These are phyloP conservation scores for Penicillium bovifimosum DNA, from an alignment of 495 filamentous ascomycete species.

Conservation along the genomic window DNA sequence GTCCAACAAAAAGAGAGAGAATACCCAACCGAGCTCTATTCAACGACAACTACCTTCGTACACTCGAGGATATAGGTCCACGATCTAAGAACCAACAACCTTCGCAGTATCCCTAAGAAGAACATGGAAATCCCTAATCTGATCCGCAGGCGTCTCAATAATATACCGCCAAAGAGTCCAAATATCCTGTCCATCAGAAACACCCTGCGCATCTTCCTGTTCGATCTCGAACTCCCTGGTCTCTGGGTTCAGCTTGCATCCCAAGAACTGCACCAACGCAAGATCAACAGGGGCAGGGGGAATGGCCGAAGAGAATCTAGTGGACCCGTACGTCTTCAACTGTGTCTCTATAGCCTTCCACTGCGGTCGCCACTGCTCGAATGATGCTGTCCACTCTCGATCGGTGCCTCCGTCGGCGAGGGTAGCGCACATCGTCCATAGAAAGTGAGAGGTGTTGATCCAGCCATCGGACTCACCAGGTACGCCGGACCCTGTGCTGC, in stretches of 20 bases:
- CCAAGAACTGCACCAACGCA: background rate
- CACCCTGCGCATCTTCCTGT: background rate
- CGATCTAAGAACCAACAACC: background rate
- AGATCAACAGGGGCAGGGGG: background rate
- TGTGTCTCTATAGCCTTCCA: background rate
- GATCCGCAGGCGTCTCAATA: background rate
- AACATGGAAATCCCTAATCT: background rate
- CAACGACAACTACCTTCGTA: too few species aligned
- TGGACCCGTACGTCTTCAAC: background rate
- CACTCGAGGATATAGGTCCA: background rate
- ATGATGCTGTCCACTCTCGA: background rate
- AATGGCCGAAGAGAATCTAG: background rate
- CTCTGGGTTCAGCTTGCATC: background rate
- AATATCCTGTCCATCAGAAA: background rate
- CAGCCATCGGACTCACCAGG: background rate
- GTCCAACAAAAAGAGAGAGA: too few species aligned
- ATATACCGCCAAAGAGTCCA: conserved; percentile 2
- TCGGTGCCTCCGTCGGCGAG: background rate
- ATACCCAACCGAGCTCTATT: too few species aligned
- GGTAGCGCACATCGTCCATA: conserved; percentile 3
- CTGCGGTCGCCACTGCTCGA: background rate
- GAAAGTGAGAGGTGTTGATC: background rate
- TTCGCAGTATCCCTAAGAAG: background rate
- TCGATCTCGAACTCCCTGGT: background rate
- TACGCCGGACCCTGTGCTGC: background rate